Evolutionary conservation across 2,329 filamentous ascomycete genomes (phyloP).

Genomic region (Drechslerella stenobrocha): DNA sequence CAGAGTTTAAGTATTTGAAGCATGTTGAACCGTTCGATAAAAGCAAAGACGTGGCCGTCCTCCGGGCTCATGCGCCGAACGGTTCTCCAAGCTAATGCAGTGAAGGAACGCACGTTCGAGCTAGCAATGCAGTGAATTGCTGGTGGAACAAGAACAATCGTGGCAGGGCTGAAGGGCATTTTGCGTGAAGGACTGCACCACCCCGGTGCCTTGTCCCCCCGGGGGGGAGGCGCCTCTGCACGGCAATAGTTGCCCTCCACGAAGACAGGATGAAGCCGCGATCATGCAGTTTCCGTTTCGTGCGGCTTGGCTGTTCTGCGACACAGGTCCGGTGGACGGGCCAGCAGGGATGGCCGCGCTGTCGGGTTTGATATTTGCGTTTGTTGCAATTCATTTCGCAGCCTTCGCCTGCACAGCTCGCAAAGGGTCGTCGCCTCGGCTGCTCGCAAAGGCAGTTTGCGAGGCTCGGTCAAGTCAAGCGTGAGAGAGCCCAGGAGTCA

Average conservation of each 20-base stretch:
- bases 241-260: background rate
- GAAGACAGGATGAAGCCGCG: background rate
- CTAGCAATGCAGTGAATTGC: conserved; percentile 17
- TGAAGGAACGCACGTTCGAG: conserved; percentile 48
- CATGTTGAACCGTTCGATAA: conserved; percentile 9
- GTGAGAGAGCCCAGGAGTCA: no score
- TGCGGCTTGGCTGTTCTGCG: no score
- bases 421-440: no score
- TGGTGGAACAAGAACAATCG: conserved; percentile 17
- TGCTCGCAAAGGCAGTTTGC: no score
- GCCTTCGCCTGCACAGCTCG: no score
- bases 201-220: background rate
- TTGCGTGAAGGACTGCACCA: background rate
- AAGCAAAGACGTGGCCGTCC: conserved; percentile 28
- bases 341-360: no score
- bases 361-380: no score
- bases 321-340: background rate
- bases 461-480: no score
- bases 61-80: conserved; percentile 17
- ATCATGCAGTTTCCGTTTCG: conserved; percentile 1
- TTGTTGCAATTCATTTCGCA: no score
- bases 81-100: conserved; percentile 46
- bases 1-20: conserved; percentile 8
- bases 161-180: conserved; percentile 45
- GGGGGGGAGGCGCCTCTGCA: background rate